A percentile compares a stretch with the other conserved stretches of the same genome.
Conservation (phyloP, 2,329 filamentous ascomycete genomes). For the Cercospora sp. region DNA sequence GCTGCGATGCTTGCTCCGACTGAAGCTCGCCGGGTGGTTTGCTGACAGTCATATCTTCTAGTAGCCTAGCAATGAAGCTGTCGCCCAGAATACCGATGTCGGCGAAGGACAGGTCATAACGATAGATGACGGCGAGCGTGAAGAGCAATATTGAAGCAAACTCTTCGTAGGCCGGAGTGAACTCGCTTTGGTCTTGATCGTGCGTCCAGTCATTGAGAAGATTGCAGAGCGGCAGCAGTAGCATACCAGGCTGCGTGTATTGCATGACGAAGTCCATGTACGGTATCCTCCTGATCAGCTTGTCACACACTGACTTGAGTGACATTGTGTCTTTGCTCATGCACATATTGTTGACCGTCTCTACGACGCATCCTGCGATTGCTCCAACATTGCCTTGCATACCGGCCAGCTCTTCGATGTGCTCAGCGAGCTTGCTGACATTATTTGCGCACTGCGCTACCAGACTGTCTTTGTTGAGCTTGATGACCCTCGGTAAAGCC, state of each 20-base stretch:
- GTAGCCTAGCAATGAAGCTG: constrained; percentile 68
- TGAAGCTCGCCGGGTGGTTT: constrained; percentile 62
- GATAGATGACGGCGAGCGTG: constrained; percentile 71
- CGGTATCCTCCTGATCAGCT: constrained; percentile 70
- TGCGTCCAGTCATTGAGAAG: constrained; percentile 78
- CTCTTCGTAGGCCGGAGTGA: constrained; percentile 83
- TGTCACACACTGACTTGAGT: constrained; percentile 71
- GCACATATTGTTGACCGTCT: constrained; percentile 61
- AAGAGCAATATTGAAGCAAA: constrained; percentile 76
- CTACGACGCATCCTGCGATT: constrained; percentile 67
- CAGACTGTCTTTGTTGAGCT: constrained; percentile 75
- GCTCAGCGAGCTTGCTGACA: constrained; percentile 70
- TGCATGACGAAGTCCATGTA: constrained; percentile 74
- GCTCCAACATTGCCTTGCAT: constrained; percentile 91
- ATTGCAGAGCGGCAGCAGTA: constrained; percentile 72
- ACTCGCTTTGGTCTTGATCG: constrained; percentile 78
- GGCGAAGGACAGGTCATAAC: constrained; percentile 64
- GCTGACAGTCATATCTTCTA: constrained; percentile 61
- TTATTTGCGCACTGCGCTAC: constrained; percentile 77
- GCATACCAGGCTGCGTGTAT: constrained; percentile 68
- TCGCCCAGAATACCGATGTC: constrained; percentile 66
- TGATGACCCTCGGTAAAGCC: constrained; percentile 70
- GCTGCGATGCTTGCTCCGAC: constrained; percentile 64
- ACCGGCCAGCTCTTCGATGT: constrained; percentile 80
- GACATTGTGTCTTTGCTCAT: constrained; percentile 75